phyloP scores from a whole-genome alignment of 352 stramenopile genomes.

The Pythium diclinum region DNA sequence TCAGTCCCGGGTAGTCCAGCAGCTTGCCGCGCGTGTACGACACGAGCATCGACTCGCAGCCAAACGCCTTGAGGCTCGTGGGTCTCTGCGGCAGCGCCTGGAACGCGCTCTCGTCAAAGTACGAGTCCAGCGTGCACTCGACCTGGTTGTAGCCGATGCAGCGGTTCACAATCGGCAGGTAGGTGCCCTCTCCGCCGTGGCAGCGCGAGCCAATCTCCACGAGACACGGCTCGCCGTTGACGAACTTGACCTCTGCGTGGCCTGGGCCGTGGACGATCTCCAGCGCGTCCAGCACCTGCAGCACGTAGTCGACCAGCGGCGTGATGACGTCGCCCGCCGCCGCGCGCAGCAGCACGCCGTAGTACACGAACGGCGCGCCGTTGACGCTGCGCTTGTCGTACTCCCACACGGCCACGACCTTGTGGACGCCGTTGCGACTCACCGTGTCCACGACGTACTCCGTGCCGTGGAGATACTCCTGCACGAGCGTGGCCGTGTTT shows the following conservation, averaged over 20 bases:
- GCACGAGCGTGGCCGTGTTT: constrained; percentile 82
- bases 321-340: constrained; percentile 63
- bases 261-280: constrained; percentile 72
- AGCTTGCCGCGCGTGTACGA: constrained; percentile 90
- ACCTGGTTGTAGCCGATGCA: constrained; percentile 92
- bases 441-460: constrained; percentile 98
- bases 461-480: constrained; percentile 93
- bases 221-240: constrained; percentile 81
- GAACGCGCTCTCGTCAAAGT: neutral
- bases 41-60: constrained; percentile 92
- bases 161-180: constrained; percentile 87
- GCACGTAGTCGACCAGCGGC: constrained; percentile 82
- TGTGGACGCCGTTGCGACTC: constrained; percentile 90
- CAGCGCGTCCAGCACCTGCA: constrained; percentile 69
- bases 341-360: constrained; percentile 63
- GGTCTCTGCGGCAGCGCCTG: constrained; percentile 35
- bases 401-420: constrained; percentile 95
- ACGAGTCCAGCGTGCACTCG: constrained; percentile 81
- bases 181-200: constrained; percentile 94
- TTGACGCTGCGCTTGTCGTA: constrained; percentile 97
- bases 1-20: constrained; percentile 83
- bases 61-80: constrained; percentile 71
- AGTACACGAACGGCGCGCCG: constrained; percentile 94
- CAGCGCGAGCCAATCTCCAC: constrained; percentile 95
- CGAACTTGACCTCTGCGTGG: constrained; percentile 86